Evolutionary conservation across 1,284 basidiomycete genomes (phyloP).

Genomic region (Termitomyces sp.): DNA sequence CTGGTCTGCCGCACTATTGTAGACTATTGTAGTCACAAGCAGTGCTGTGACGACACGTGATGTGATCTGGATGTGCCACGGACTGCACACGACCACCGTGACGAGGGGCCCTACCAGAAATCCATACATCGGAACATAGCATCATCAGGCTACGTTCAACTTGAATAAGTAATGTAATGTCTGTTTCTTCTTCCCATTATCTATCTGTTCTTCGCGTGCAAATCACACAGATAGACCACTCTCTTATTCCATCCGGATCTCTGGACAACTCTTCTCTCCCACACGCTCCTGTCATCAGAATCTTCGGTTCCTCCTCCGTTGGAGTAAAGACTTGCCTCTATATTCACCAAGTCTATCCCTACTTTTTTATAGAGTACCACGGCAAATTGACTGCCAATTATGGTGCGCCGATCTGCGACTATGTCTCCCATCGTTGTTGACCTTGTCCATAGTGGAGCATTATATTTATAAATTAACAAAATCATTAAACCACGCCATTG

Average conservation of each 20-base stretch:
- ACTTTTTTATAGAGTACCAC: slow-evolving; percentile 70
- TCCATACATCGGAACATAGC: no score
- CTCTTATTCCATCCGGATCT: slow-evolving; percentile 47
- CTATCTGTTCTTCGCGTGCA: slow-evolving; percentile 42
- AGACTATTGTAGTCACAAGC: no score
- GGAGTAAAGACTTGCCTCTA: slow-evolving; percentile 84
- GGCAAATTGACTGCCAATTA: slow-evolving; percentile 46
- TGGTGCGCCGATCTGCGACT: slow-evolving; percentile 27
- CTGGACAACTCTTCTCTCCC: slow-evolving; percentile 62
- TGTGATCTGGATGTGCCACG: no score
- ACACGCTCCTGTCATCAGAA: slow-evolving; percentile 75
- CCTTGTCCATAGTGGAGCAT: slow-evolving; percentile 46
- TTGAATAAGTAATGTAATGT: slow-evolving; percentile 1
- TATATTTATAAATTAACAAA: slow-evolving; percentile 64
- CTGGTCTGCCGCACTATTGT: no score
- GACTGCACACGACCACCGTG: no score
- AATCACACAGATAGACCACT: slow-evolving; percentile 67
- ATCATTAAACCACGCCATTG: slow-evolving; percentile 77
- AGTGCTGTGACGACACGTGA: no score
- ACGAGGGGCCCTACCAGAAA: no score
- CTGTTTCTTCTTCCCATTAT: slow-evolving; percentile 4
- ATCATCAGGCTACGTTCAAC: no score
- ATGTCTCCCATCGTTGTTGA: slow-evolving; percentile 2
- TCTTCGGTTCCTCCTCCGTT: slow-evolving; percentile 80
- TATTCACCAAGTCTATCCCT: slow-evolving; percentile 85